Base-by-base conservation (phyloP, 306 rosid species). In the Delonix regia region DNA sequence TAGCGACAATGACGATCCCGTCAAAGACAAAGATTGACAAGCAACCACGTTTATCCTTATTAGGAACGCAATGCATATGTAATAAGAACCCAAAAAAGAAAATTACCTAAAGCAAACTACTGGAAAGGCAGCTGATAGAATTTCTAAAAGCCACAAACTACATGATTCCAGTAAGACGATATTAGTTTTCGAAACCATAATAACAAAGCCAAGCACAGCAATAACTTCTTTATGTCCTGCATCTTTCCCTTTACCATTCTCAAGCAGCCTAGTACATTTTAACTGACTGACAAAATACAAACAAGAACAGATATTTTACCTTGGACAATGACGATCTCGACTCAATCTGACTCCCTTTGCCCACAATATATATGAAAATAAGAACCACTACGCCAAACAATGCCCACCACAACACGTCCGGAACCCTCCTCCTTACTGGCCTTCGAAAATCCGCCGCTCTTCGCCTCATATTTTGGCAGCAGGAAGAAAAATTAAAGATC, bases 391-490 rank as follows among this genome's bases (percentile, higher is more conserved):
- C 84, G 19, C 89, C 85, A 39, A 91, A 92, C 79, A 94, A 78
- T 64, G 81, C 83, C 89, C 89, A 90, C 97, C 96, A 94, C 9
- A 86, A 64, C 4, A 75, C 89, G 81, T 89, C 94, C 21, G 94
- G 86, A 38, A 94, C 86, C 87, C 89, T 89, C 79, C 92, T 86
- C 87, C 97, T 80, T 68, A 63, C 89, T 8, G 98, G 91, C 84
- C 98, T 69, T 28, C 98, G 97, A 76, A 84, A 89, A 76, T 94
- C 97, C 80, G 79, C 61, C 56, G 89, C 81, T 78, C 97, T 86
- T 76, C 98, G 89, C 86, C 98, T 87, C 98, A 94, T 94, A 4
- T 71, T 27, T 18, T 13, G 19, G 22, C 53, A 45, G 57, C 39
- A 21, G n/a, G 6, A 34, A 9, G 7, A 41, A 44, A 33, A 27